Percentiles rank a stretch among this genome's conserved stretches.
phyloP scores from a whole-genome alignment of 2,329 filamentous ascomycete genomes.

The Talaromyces sp. region DNA sequence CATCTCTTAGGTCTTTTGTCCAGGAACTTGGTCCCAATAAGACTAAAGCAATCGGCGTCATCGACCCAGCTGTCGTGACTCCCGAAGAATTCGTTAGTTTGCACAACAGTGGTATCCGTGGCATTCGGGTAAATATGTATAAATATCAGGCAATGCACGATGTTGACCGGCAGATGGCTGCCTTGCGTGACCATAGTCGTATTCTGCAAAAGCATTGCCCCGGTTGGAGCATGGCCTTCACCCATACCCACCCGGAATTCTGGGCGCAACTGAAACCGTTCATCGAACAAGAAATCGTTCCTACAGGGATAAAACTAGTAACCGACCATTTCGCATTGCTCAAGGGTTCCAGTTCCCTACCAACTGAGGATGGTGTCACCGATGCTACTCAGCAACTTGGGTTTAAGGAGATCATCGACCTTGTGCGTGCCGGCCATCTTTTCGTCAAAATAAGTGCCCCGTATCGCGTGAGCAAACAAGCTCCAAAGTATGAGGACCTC shows the following conservation, averaged over 20 bases:
- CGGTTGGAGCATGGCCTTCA: conserved; percentile 27
- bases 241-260: conserved; percentile 25
- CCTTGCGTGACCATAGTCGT: conserved; percentile 22
- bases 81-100: conserved; percentile 18
- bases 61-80: conserved; percentile 21
- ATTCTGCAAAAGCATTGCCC: conserved; percentile 16
- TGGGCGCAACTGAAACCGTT: conserved; percentile 20
- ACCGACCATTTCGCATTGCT: conserved; percentile 35
- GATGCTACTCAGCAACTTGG: conserved; percentile 25
- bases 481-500: conserved; percentile 27
- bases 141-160: conserved; percentile 32
- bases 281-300: conserved; percentile 16
- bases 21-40: conserved; percentile 17
- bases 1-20: conserved; percentile 27
- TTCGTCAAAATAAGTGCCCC: conserved; percentile 36
- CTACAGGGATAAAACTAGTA: conserved; percentile 20
- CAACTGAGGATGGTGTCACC: conserved; percentile 11
- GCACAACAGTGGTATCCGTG: conserved; percentile 24
- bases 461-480: conserved; percentile 27
- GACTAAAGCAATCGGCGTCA: conserved; percentile 26
- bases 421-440: conserved; percentile 25
- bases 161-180: conserved; percentile 27
- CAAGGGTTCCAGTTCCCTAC: conserved; percentile 29
- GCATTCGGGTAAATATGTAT: conserved; percentile 33
- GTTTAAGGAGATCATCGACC: conserved; percentile 22